These are phyloP conservation scores for Adiantum capillusveneris DNA, from an alignment of 75 land plant genomes.

Conservation along the genomic window DNA sequence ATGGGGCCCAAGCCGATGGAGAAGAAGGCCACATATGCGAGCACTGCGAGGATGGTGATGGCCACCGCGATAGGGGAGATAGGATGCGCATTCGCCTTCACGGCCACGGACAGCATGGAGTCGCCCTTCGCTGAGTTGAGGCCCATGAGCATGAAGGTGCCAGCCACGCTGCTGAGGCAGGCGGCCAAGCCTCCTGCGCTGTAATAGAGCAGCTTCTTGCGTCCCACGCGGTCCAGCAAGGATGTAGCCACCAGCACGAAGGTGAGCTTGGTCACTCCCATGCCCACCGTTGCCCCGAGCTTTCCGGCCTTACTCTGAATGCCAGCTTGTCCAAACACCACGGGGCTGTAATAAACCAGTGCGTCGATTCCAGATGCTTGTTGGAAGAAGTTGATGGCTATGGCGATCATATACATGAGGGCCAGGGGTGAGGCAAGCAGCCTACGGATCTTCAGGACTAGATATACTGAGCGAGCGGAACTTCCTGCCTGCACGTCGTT, in stretches of 20 bases:
- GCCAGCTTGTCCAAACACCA: slow-evolving; percentile 66
- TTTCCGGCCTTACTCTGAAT: slow-evolving; percentile 35
- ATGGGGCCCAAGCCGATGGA: slow-evolving; percentile 87
- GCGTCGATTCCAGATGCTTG: slow-evolving; percentile 96
- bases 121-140: slow-evolving; percentile 6
- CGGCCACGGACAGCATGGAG: not conserved
- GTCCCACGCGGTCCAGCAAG: slow-evolving; percentile 62
- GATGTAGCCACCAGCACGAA: slow-evolving; percentile 77
- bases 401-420: too few species aligned
- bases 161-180: slow-evolving; percentile 41
- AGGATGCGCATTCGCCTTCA: slow-evolving; percentile 4
- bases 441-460: slow-evolving; percentile 49
- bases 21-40: slow-evolving; percentile 71
- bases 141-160: slow-evolving; percentile 28
- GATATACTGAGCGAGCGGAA: slow-evolving; percentile 36
- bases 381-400: slow-evolving; percentile 84
- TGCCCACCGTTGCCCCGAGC: slow-evolving; percentile 72
- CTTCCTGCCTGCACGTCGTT: slow-evolving; percentile 54
- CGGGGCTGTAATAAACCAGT: slow-evolving; percentile 85
- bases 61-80: slow-evolving; percentile 16
- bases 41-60: slow-evolving; percentile 50
- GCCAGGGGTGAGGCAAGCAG: slow-evolving; percentile 57
- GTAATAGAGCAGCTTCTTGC: slow-evolving; percentile 59
- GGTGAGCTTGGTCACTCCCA: slow-evolving; percentile 66
- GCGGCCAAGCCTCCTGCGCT: slow-evolving; percentile 84